Percentiles rank a stretch among this genome's conserved stretches.
phyloP scores from a whole-genome alignment of 2,329 filamentous ascomycete genomes.

The Diaporthe caulivora region DNA sequence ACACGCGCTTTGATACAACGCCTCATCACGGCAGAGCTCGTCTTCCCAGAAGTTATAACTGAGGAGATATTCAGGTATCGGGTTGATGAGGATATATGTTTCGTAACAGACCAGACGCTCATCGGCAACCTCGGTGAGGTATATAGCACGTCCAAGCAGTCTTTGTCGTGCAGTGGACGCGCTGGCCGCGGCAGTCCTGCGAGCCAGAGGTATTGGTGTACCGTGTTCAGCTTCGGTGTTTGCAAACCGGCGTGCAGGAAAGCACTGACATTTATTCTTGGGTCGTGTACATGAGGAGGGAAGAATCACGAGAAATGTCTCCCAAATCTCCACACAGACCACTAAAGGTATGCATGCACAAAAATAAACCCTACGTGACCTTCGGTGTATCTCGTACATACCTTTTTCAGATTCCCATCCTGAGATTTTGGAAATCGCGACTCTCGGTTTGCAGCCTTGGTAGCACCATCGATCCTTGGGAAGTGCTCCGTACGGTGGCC shows the following conservation, averaged over 20 bases:
- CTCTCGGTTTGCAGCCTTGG: too few relatives aligned
- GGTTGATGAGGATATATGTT: slow-evolving; percentile 45
- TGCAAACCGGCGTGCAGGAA: slow-evolving; percentile 39
- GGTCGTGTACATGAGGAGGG: too few relatives aligned
- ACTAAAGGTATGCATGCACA: too few relatives aligned
- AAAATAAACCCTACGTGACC: too few relatives aligned
- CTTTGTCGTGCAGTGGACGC: slow-evolving; percentile 45
- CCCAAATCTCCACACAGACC: too few relatives aligned
- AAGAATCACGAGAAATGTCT: too few relatives aligned
- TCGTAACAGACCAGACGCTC: slow-evolving; percentile 45
- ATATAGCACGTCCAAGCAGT: slow-evolving; percentile 43
- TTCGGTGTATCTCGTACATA: too few relatives aligned
- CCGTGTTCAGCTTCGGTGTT: slow-evolving; percentile 39
- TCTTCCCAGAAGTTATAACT: slow-evolving; percentile 41
- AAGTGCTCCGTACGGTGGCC: too few relatives aligned
- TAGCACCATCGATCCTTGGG: too few relatives aligned
- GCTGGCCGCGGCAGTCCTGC: slow-evolving; percentile 43
- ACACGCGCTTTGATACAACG: slow-evolving; percentile 46
- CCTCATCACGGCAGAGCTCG: slow-evolving; percentile 35
- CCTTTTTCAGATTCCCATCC: too few relatives aligned
- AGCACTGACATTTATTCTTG: neutral
- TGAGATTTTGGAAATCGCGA: too few relatives aligned
- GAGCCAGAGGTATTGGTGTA: slow-evolving; percentile 38
- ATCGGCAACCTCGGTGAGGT: slow-evolving; percentile 43
- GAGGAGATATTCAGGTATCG: slow-evolving; percentile 48